These are phyloP conservation scores for Bromus sterilis DNA, from an alignment of 176 grass and related monocot species.

Conservation along the genomic window DNA sequence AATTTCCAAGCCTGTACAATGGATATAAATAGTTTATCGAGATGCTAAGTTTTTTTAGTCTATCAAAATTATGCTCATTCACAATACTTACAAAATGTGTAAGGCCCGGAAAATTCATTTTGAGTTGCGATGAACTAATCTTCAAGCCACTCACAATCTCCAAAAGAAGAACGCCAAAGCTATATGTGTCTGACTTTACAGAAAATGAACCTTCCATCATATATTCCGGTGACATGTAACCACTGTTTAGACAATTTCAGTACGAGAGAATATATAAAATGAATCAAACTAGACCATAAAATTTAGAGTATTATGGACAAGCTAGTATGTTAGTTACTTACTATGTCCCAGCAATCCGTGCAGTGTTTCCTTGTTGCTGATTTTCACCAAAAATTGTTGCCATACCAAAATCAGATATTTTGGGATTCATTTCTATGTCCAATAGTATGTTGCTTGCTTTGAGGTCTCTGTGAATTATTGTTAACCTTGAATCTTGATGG, in stretches of 20 bases:
- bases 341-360: slow-evolving; percentile 42
- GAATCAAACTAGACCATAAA: too few species aligned
- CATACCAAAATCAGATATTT: slow-evolving; percentile 69
- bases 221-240: slow-evolving; percentile 65
- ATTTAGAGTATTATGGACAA: neutral
- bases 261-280: too few species aligned
- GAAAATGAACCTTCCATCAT: slow-evolving; percentile 52
- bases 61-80: too few species aligned
- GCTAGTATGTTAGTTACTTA: neutral
- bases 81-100: neutral
- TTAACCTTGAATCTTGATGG: slow-evolving; percentile 47
- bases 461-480: slow-evolving; percentile 38
- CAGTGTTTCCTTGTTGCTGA: slow-evolving; percentile 27
- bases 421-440: slow-evolving; percentile 27
- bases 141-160: slow-evolving; percentile 49
- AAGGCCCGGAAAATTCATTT: neutral
- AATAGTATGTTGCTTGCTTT: slow-evolving; percentile 51
- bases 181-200: slow-evolving; percentile 42
- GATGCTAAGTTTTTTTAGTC: too few species aligned
- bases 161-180: slow-evolving; percentile 40
- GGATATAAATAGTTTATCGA: too few species aligned
- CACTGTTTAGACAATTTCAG: neutral
- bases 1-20: too few species aligned
- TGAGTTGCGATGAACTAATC: slow-evolving; percentile 10
- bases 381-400: slow-evolving; percentile 32